phyloP scores from a whole-genome alignment of 768 basidiomycete species.

The Sporobolomyces roseus region DNA sequence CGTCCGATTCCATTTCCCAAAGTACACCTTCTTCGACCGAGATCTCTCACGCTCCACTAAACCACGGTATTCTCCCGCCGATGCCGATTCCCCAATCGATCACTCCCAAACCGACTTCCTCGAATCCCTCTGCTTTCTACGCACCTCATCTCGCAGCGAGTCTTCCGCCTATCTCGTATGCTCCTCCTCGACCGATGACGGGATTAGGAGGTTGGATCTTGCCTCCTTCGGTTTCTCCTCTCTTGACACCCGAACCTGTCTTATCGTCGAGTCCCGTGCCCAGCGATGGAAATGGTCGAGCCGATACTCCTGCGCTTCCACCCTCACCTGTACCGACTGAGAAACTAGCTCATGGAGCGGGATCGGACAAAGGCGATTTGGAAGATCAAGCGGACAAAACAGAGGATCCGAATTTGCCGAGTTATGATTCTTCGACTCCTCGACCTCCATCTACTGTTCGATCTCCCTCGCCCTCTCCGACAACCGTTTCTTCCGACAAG shows the following conservation, averaged over 20 bases:
- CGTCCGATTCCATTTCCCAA: not conserved
- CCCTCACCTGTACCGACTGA: not conserved
- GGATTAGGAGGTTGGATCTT: not conserved
- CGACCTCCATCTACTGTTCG: not conserved
- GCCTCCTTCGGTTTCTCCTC: not conserved
- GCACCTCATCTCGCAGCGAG: too few species aligned
- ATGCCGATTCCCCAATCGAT: conserved; percentile 22
- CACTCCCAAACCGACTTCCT: conserved; percentile 9
- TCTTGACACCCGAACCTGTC: not conserved
- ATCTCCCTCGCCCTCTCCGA: not conserved
- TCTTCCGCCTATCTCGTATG: not conserved
- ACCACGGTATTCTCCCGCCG: conserved; percentile 5
- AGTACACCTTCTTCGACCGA: not conserved
- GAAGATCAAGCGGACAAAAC: not conserved
- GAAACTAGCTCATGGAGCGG: too few species aligned
- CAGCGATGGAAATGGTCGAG: too few species aligned
- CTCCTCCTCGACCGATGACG: not conserved
- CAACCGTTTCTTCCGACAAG: not conserved
- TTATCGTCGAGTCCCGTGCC: not conserved
- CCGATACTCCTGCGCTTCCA: not conserved
- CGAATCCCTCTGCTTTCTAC: not conserved
- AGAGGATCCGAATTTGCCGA: not conserved
- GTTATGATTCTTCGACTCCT: not conserved
- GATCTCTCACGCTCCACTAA: not conserved
- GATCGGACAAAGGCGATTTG: not conserved